Percentiles rank a stretch among this genome's conserved stretches.
Evolutionary conservation across 495 filamentous ascomycete species (phyloP).

Genomic region (Pyronema omphalodes): DNA sequence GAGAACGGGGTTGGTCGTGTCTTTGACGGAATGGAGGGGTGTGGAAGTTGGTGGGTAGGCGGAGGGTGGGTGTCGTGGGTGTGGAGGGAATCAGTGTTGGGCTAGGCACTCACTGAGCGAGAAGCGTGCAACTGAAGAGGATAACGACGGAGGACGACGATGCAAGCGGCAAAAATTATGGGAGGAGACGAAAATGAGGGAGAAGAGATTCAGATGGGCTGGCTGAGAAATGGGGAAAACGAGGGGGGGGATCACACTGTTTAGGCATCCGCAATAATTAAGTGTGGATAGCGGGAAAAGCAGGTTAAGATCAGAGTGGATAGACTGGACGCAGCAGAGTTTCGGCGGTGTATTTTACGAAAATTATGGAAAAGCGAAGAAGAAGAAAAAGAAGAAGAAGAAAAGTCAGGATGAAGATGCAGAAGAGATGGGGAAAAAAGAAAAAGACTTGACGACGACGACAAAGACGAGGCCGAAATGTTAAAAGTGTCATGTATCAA

Average conservation of each 20-base stretch:
- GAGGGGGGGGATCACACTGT: neutral
- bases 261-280: neutral
- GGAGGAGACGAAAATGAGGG: neutral
- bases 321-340: neutral
- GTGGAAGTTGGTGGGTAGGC: neutral
- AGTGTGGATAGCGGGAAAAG: neutral
- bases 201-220: neutral
- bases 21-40: neutral
- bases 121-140: neutral
- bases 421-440: too few species aligned
- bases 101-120: neutral
- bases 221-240: too few species aligned
- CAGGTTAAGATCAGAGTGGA: neutral
- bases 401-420: neutral
- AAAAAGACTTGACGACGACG: too few species aligned
- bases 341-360: neutral
- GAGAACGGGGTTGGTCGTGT: neutral
- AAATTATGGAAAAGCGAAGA: neutral
- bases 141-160: neutral
- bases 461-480: too few species aligned
- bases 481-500: too few species aligned
- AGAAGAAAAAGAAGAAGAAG: neutral
- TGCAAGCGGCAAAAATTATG: neutral
- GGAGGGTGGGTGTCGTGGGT: neutral
- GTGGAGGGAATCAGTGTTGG: neutral